Evolutionary conservation across 1,284 basidiomycete species (phyloP), one percentile per base, ranked within the genome.

Genomic region (Rhodotorula sp.): DNA sequence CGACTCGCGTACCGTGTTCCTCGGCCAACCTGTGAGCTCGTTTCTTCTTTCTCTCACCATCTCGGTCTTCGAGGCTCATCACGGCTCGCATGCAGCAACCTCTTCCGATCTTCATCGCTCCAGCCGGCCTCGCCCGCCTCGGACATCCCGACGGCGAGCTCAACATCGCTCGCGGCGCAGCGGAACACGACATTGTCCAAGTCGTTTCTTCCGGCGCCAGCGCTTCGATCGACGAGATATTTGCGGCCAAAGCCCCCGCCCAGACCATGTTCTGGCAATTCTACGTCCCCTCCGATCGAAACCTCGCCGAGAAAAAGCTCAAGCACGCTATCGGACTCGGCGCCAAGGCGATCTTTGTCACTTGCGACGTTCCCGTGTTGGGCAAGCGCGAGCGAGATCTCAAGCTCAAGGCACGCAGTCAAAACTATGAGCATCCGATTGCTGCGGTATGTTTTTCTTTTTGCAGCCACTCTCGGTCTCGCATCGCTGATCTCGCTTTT

Each of bases 61-160:
- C 21, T 60, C 38, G 5, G n/a, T 5, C 10, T n/a, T 5, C 6
- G 26, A 47, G 18, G 5, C 15, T 19, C 2, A 15, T 15, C 12
- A n/a, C 5, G 2, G 3, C 28, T 5, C 18, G 3, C 28, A 16
- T 28, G 54, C 52, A 63, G 62, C 54, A 54, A 28, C 92, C 92
- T 0, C 83, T 95, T 21, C 92, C 92, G 0, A 83, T 95, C 23
- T 95, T 93, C 81, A 91, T 93, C 61, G 88, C 88, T 59, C 92
- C 90, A 19, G 90, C 85, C 3, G 84, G 84, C 1, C 79, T 82
- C 54, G 83, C 83, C 18, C 80, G 81, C n/a, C 75, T 83, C 26
- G 83, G 83, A 6, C 81, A 84, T 66, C 81, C 83, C 0, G 83
- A 84, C 60, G 84, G 84, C 47, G 84, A 85, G 72, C 77, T 82